A percentile compares a stretch with the other conserved stretches of the same genome.
These are phyloP conservation scores for Boechera retrofracta DNA, from an alignment of 345 rosid species.

Conservation along the genomic window DNA sequence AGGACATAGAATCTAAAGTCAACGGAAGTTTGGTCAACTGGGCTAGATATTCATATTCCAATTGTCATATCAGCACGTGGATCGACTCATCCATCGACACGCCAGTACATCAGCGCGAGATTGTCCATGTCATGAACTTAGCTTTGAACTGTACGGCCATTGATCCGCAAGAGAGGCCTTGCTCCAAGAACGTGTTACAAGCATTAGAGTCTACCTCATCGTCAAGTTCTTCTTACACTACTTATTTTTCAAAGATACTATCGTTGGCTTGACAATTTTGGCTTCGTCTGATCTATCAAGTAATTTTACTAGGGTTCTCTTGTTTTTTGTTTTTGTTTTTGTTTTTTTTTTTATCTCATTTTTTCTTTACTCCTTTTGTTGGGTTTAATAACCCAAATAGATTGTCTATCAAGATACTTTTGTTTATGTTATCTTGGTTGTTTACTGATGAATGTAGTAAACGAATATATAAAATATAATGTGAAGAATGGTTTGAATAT, in stretches of 20 bases:
- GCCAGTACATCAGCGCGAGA: slow-evolving; percentile 46
- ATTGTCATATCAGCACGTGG: slow-evolving; percentile 70
- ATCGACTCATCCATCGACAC: slow-evolving; percentile 58
- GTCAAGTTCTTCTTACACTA: slow-evolving; percentile 44
- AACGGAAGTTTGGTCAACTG: slow-evolving; percentile 65
- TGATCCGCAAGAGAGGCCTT: slow-evolving; percentile 73
- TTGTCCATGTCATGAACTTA: slow-evolving; percentile 67
- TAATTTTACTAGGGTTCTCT: slow-evolving; percentile 25
- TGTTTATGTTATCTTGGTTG: slow-evolving; percentile 53
- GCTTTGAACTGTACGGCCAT: slow-evolving; percentile 74
- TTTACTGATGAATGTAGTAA: slow-evolving; percentile 4
- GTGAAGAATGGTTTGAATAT: slow-evolving; percentile 46
- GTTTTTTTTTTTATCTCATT: neutral
- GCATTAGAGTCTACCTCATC: slow-evolving; percentile 54
- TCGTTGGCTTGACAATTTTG: slow-evolving; percentile 49
- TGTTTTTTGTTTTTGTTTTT: neutral
- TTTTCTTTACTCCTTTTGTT: neutral
- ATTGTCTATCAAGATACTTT: slow-evolving; percentile 29
- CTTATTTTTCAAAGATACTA: slow-evolving; percentile 44
- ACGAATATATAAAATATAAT: neutral
- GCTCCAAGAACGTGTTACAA: slow-evolving; percentile 53
- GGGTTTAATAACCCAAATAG: slow-evolving; percentile 25
- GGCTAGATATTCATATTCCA: slow-evolving; percentile 77
- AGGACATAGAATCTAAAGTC: slow-evolving; percentile 63
- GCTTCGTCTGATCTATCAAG: neutral